phyloP scores from a whole-genome alignment of 331 rosid species.

The Quercus tomentella region DNA sequence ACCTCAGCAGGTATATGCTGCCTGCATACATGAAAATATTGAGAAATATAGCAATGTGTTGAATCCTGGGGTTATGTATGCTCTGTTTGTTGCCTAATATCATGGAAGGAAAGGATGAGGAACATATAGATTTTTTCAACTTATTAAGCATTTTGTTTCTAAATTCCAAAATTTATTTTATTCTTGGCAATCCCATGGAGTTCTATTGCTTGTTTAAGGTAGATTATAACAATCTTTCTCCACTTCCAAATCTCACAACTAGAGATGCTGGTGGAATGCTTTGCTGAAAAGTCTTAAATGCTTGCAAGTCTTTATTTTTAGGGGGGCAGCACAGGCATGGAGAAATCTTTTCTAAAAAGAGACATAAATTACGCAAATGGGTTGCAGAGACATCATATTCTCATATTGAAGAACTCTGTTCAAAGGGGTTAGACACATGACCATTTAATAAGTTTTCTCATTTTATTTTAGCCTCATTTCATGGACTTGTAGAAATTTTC shows the following conservation, averaged over 20 bases:
- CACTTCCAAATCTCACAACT: conserved; percentile 4
- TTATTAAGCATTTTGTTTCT: not conserved
- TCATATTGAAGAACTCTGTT: conserved; percentile 40
- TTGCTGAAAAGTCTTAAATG: not conserved
- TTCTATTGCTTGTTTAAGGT: not conserved
- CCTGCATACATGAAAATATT: too few species aligned
- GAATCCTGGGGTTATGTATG: too few species aligned
- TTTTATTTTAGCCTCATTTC: conserved; percentile 13
- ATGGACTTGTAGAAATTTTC: conserved; percentile 22
- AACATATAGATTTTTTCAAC: not conserved
- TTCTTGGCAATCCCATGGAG: not conserved
- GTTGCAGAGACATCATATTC: conserved; percentile 40
- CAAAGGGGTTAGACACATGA: conserved; percentile 53
- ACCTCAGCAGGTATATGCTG: too few species aligned
- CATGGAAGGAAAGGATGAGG: not conserved
- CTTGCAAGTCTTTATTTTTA: conserved; percentile 21
- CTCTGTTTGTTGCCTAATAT: not conserved
- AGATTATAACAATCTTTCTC: not conserved
- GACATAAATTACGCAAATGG: conserved; percentile 58
- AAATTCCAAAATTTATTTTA: not conserved
- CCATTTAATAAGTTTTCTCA: not conserved
- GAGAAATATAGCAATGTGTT: too few species aligned
- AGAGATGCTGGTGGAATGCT: not conserved
- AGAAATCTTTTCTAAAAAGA: conserved; percentile 51
- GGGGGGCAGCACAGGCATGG: conserved; percentile 34